Evolutionary conservation across 208 protist genomes (phyloP), one percentile per base, ranked within the genome.

Genomic region (Plasmodiophora brassicae): DNA sequence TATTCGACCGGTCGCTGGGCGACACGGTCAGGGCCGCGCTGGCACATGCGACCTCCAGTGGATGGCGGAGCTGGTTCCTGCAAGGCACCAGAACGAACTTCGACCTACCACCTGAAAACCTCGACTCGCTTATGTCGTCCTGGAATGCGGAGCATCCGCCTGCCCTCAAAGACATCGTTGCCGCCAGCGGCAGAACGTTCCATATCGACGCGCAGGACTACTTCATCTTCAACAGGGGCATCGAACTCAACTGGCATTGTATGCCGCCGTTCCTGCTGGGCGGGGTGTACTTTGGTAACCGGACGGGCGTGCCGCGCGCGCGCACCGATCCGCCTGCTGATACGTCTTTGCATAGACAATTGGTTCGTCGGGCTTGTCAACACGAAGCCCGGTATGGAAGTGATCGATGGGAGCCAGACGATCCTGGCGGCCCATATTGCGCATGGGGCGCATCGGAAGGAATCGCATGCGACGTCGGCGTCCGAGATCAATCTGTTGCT

Each of bases 171-270:
- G 32, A 78, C 10, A 78, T 36, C 5, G 14, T 8, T 38, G 32
- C n/a, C 14, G 14, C 10, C n/a, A 14, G 5, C 10, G 65, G 65
- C 32, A 5, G 10, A 5, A 14, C 41, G n/a, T 78, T 78, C 41
- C 65, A 78, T 44, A 78, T 8, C 20, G 65, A 78, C 65, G 65
- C 65, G 5, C 65, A 78, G 65, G 65, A 78, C 41, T 78, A 38
- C 41, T 78, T 78, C 65, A 32, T 78, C 20, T 78, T 78, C n/a
- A 78, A 78, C 41, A n/a, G 65, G 32, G 65, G 65, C n/a, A 78
- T 78, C n/a, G n/a, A 78, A 44, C 32, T 78, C 65, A 38, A 14
- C 14, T 78, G 65, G 65, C 32, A 78, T 78, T 78, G 65, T 32
- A 32, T 78, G 41, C 65, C 65, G 14, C 65, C 65, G 5, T 78